Evolutionary conservation across 2,329 filamentous ascomycete genomes (phyloP).

Genomic region (Aspergillus sp.): DNA sequence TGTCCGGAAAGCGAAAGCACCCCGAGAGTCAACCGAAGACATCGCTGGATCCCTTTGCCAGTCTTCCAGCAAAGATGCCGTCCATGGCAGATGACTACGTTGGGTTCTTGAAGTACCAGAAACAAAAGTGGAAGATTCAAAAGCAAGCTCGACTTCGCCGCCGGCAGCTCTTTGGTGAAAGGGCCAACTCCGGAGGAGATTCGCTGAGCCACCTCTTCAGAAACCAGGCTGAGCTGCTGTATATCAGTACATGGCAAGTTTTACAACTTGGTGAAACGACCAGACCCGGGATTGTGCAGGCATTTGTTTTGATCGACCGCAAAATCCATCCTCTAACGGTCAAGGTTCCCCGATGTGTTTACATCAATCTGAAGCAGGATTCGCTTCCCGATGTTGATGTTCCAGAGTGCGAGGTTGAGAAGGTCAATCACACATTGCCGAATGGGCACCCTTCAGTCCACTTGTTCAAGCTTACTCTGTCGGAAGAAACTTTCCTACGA

Average conservation of each 20-base stretch:
- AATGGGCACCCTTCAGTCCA: slow-evolving; percentile 94
- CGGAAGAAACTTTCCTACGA: slow-evolving; percentile 82
- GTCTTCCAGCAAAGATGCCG: slow-evolving; percentile 80
- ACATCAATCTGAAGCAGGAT: slow-evolving; percentile 84
- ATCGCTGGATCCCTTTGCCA: slow-evolving; percentile 74
- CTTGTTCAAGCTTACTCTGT: slow-evolving; percentile 88
- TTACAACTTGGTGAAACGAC: slow-evolving; percentile 82
- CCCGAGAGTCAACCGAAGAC: slow-evolving; percentile 63
- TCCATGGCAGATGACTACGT: slow-evolving; percentile 81
- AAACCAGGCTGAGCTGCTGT: slow-evolving; percentile 86
- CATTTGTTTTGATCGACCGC: slow-evolving; percentile 88
- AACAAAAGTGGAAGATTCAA: slow-evolving; percentile 98
- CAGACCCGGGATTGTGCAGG: slow-evolving; percentile 79
- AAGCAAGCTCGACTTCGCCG: slow-evolving; percentile 83
- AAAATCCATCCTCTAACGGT: slow-evolving; percentile 88
- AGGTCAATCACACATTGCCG: slow-evolving; percentile 87
- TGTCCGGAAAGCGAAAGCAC: slow-evolving; percentile 69
- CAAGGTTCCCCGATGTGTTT: slow-evolving; percentile 84
- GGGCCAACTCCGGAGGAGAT: slow-evolving; percentile 61
- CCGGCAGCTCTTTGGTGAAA: slow-evolving; percentile 90
- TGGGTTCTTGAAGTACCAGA: slow-evolving; percentile 89
- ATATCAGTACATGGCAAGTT: slow-evolving; percentile 92
- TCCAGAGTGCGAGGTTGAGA: slow-evolving; percentile 82
- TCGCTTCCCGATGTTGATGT: slow-evolving; percentile 88
- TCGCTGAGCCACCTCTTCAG: slow-evolving; percentile 74